Evolutionary conservation across 1,139 yeast species (phyloP), one percentile per base, ranked within the genome.

Genomic region (Taiozyma sp.): DNA sequence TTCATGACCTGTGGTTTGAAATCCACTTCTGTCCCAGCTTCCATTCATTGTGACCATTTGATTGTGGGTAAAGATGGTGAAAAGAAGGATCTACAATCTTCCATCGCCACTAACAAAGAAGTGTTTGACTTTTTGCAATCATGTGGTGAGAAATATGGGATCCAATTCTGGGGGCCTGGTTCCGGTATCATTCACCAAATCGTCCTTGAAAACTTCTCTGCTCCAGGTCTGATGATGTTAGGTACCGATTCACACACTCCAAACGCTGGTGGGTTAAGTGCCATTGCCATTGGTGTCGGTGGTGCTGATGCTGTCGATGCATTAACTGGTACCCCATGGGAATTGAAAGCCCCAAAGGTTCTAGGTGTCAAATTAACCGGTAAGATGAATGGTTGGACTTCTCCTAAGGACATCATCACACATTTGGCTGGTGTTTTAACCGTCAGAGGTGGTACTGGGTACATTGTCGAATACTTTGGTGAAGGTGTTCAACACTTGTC

Each of bases 261-360:
- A 45, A 91, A 91, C 67, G 98, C 98, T 13, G 98, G 98, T 73
- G 98, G 98, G 55, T 76, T 91, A 54, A 98, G 98, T 66, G 95
- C 95, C 53, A 84, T 91, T 57, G 98, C 98, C 58, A 93, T 91
- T 65, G 98, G 98, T 72, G 98, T 90, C 46, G 98, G 98, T 68
- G 98, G 98, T 73, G 98, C 98, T 42, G 98, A 91, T 72, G 98
- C 98, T 19, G 98, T 91, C 47, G 99, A 93, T 68, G 98, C 95
- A 13, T 75, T 93, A 64, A 88, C 98, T 19, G 96, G 95, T 50
- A 85, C 95, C n/a, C 97, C 99, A 46, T 93, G 99, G 99, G 99
- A 93, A 74, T 80, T 93, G 68, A 91, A 91, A 73, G 98, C 98
- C 24, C 99, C 99, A 55, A 87, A 87, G 69, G 75, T 91, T 42